Conservation (phyloP, 208 protist genomes). For the Wallacemonas sp. region DNA sequence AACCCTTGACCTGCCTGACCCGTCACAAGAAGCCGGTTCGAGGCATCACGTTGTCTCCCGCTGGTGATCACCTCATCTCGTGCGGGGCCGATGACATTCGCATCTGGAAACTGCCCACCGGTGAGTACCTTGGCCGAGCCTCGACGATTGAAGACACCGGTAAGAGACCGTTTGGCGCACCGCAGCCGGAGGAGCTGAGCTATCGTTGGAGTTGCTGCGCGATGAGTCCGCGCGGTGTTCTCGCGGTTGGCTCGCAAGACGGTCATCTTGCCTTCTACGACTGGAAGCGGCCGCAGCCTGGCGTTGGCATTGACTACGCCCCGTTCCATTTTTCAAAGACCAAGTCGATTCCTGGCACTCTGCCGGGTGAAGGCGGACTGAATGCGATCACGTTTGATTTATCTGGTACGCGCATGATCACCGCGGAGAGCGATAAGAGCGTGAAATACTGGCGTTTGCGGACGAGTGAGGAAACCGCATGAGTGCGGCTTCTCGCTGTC, state of each 20-base stretch:
- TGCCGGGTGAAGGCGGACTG: conserved; percentile 92
- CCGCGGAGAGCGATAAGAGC: conserved; percentile 98
- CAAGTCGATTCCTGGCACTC: conserved; percentile 76
- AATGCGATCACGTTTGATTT: conserved; percentile 93
- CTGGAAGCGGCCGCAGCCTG: conserved; percentile 91
- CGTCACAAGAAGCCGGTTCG: conserved; percentile 99
- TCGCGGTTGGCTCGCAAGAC: conserved; percentile 95
- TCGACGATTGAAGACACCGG: conserved; percentile 49
- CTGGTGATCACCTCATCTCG: conserved; percentile 93
- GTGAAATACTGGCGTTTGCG: conserved; percentile 92
- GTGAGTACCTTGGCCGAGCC: conserved; percentile 95
- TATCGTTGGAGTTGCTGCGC: conserved; percentile 88
- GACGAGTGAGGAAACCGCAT: background rate
- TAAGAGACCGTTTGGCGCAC: background rate
- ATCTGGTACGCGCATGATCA: conserved; percentile 98
- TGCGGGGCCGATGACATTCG: conserved; percentile 97
- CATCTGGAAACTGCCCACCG: conserved; percentile 95
- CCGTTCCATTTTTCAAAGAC: conserved; percentile 78
- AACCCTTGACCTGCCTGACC: conserved; percentile 87
- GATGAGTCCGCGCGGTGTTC: conserved; percentile 86
- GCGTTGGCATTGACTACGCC: conserved; percentile 42
- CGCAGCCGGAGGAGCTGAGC: conserved; percentile 30
- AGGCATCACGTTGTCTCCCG: conserved; percentile 83
- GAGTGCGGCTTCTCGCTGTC: too few species aligned
- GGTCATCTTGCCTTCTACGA: conserved; percentile 96